phyloP scores from a whole-genome alignment of 2,329 filamentous ascomycete species.

The Drechslerella dactyloides region DNA sequence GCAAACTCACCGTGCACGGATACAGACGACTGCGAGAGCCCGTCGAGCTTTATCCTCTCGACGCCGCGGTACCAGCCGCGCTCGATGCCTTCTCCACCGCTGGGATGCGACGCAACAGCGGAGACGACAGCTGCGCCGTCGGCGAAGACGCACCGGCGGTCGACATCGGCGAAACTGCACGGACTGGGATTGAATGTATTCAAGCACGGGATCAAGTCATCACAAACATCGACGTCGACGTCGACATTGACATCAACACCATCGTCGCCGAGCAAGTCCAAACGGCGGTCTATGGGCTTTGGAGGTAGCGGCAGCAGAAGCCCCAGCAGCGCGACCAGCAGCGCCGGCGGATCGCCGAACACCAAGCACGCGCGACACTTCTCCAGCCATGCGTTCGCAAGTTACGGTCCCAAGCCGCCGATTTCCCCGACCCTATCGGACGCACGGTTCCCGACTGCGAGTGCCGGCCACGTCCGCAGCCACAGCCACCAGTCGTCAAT shows the following conservation, averaged over 20 bases:
- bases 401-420: slow-evolving; percentile 40
- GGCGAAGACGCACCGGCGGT: slow-evolving; percentile 21
- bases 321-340: slow-evolving; percentile 2
- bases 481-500: slow-evolving; percentile 37
- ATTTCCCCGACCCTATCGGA: slow-evolving; percentile 42
- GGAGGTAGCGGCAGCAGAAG: background rate
- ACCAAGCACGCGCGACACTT: slow-evolving; percentile 44
- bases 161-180: slow-evolving; percentile 33
- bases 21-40: slow-evolving; percentile 31
- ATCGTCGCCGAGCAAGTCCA: slow-evolving; percentile 35
- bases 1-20: slow-evolving; percentile 39
- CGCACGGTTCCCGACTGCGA: slow-evolving; percentile 15
- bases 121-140: slow-evolving; percentile 9
- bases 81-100: slow-evolving; percentile 47
- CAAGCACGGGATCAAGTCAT: slow-evolving; percentile 39
- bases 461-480: background rate
- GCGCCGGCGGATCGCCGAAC: slow-evolving; percentile 19
- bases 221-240: slow-evolving; percentile 1
- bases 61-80: slow-evolving; percentile 47
- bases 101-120: slow-evolving; percentile 31
- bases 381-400: slow-evolving; percentile 30
- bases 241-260: slow-evolving; percentile 24
- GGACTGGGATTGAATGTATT: slow-evolving; percentile 47
- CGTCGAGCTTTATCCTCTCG: slow-evolving; percentile 20
- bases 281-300: slow-evolving; percentile 35